Conservation (phyloP, 108 stramenopile species). For the Cyclotella atomus region DNA sequence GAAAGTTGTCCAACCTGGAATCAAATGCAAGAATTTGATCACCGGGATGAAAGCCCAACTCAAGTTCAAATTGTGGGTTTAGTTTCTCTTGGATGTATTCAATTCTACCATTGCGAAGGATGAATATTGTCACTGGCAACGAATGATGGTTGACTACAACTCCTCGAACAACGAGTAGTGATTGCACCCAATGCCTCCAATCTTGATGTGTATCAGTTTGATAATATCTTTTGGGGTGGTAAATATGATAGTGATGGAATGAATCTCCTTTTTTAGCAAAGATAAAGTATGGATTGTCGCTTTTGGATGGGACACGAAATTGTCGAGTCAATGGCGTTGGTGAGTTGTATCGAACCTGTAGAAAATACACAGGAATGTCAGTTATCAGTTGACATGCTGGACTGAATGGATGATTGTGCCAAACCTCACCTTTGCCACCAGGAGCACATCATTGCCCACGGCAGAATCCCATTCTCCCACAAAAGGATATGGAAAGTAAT, state of each 20-base stretch:
- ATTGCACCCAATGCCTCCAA: slow-evolving; percentile 13
- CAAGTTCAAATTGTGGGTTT: slow-evolving; percentile 13
- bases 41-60: neutral
- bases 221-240: slow-evolving; percentile 3
- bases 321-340: slow-evolving; percentile 21
- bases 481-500: slow-evolving; percentile 35
- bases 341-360: slow-evolving; percentile 14
- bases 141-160: slow-evolving; percentile 16
- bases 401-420: neutral
- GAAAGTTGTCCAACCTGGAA: slow-evolving; percentile 21
- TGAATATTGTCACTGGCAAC: slow-evolving; percentile 5
- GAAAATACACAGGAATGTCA: neutral
- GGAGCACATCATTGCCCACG: neutral
- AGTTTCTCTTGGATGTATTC: slow-evolving; percentile 8
- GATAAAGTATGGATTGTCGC: slow-evolving; percentile 15
- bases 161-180: slow-evolving; percentile 7
- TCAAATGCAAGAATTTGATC: slow-evolving; percentile 29
- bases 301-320: slow-evolving; percentile 13
- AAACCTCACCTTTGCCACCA: slow-evolving; percentile 25
- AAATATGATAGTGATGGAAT: slow-evolving; percentile 1
- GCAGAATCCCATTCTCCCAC: slow-evolving; percentile 4
- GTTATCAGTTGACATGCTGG: too few relatives aligned
- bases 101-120: slow-evolving; percentile 5
- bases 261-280: slow-evolving; percentile 23
- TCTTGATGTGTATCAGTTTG: neutral